phyloP scores from a whole-genome alignment of 1,139 yeast genomes.

The Lizanozyma gosingica region DNA sequence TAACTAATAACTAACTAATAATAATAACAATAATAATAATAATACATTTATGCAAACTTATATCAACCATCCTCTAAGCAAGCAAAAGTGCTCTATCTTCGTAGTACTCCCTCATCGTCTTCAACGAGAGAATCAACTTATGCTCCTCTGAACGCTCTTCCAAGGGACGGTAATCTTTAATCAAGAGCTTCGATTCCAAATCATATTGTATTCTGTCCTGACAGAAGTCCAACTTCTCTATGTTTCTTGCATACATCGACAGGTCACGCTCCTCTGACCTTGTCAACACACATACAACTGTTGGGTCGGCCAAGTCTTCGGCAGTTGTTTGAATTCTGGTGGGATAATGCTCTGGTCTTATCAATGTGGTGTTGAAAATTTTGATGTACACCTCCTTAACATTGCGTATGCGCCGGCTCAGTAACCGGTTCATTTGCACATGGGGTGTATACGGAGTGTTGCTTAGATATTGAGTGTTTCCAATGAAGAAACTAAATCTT shows the following conservation, averaged over 20 bases:
- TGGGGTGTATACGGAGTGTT: slow-evolving; percentile 12
- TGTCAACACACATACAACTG: background rate
- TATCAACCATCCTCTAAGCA: slow-evolving; percentile 2
- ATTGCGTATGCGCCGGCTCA: slow-evolving; percentile 12
- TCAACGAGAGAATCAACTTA: slow-evolving; percentile 4
- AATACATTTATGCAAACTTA: slow-evolving; percentile 2
- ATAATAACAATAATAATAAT: too few species aligned
- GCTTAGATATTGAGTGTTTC: slow-evolving; percentile 6
- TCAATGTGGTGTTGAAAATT: slow-evolving; percentile 19
- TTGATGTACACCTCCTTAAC: slow-evolving; percentile 18
- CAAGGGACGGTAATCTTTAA: slow-evolving; percentile 20
- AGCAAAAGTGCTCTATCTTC: slow-evolving; percentile 9
- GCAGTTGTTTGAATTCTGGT: slow-evolving; percentile 2
- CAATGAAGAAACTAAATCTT: slow-evolving; percentile 13
- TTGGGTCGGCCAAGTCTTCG: background rate
- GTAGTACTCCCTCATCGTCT: slow-evolving; percentile 9
- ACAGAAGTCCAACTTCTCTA: slow-evolving; percentile 21
- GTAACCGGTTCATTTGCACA: slow-evolving; percentile 8
- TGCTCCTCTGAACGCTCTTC: background rate
- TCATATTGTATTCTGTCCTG: slow-evolving; percentile 19
- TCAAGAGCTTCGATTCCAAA: slow-evolving; percentile 16
- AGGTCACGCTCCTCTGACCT: background rate
- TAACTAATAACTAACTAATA: background rate
- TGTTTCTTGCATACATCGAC: slow-evolving; percentile 17
- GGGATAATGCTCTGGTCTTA: slow-evolving; percentile 28